Evolutionary conservation across 805 yeast genomes (phyloP), one percentile per base, ranked within the genome.

Genomic region (Cyberlindnera sargentensis): DNA sequence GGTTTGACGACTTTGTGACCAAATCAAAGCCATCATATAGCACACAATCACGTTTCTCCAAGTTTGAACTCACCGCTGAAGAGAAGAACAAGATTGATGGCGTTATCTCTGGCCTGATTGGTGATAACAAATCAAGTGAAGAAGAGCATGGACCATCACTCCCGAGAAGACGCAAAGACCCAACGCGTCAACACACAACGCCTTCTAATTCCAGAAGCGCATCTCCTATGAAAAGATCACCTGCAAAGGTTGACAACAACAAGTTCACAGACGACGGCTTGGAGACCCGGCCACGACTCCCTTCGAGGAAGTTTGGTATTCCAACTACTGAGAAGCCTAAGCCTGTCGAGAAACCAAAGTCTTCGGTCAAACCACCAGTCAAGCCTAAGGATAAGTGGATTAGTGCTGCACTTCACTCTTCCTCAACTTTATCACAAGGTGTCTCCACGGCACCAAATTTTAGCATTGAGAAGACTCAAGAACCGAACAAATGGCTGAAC

Each of bases 1-100:
- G 52, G 24, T 58, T 58, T 43, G 62, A 58, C 31, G 61, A 58
- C 34, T 47, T 45, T 25, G 49, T 51, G 4, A 42, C 46, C 2
- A 46, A 50, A 15, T 38, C 35, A 6, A n/a, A 32, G 9, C 6
- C 25, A n/a, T 10, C 36, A 20, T 38, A 44, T 11, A 6, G 33
- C 33, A 11, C n/a, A 30, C 26, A 20, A 3, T 44, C 53, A 4
- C 47, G 47, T 28, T 50, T 47, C 39, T 44, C 55, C 15, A 54
- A 55, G 28, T 56, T 48, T 36, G 49, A 52, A 8, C 47, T 56
- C 4, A 38, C 49, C 3, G 52, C 48, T 4, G 56, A 51, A 7
- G 43, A 52, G 39, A 53, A 44, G 37, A 23, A 30, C 8, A 42
- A 47, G 39, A 49, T 56, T 35, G 58, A 56, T 34, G 33, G 42